Evolutionary conservation across 371 early-diverging fungal genomes (phyloP).

Genomic region (Capillidium heterosporum): DNA sequence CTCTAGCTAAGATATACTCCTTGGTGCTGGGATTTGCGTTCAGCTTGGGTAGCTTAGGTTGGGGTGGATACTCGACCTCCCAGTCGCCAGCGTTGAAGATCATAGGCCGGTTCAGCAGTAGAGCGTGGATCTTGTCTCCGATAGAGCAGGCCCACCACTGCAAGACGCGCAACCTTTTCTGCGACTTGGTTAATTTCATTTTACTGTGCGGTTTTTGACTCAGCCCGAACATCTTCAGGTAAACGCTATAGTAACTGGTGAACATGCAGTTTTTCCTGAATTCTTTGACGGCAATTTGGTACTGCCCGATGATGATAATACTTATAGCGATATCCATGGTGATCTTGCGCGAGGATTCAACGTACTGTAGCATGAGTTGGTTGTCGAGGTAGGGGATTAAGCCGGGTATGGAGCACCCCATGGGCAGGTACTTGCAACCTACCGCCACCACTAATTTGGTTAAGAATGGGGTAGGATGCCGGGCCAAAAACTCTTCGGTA

Average conservation of each 20-base stretch:
- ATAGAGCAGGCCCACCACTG: conserved; percentile 1
- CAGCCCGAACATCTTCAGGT: neutral
- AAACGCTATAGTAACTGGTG: neutral
- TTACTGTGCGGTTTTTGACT: neutral
- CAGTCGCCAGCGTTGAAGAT: neutral
- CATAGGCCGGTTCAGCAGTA: neutral
- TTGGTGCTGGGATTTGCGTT: neutral
- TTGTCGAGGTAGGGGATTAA: neutral
- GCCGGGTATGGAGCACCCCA: neutral
- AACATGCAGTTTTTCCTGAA: neutral
- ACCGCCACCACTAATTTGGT: neutral
- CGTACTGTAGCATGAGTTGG: neutral
- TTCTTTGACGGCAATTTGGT: neutral
- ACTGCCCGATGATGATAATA: conserved; percentile 2
- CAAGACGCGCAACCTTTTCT: neutral
- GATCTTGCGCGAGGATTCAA: neutral
- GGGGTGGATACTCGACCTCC: neutral
- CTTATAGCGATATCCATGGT: neutral
- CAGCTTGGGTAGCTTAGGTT: neutral
- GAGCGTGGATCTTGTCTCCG: neutral
- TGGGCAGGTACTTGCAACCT: neutral
- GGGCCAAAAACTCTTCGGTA: neutral
- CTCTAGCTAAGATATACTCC: neutral
- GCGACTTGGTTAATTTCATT: neutral
- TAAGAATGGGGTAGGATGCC: neutral